phyloP scores from a whole-genome alignment of 2,329 filamentous ascomycete genomes.

The Fusarium sororula region DNA sequence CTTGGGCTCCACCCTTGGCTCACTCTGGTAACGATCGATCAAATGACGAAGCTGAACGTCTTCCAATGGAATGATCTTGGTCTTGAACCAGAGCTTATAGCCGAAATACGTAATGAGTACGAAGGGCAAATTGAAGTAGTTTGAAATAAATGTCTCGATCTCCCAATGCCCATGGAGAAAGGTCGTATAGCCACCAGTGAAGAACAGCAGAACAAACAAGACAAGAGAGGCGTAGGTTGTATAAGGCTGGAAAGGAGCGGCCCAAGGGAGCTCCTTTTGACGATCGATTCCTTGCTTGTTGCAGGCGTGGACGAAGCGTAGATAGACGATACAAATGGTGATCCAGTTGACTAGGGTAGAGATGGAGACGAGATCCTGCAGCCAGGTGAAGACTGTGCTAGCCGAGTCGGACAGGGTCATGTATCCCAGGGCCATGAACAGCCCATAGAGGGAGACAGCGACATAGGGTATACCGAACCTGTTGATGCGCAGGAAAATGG shows the following conservation, averaged over 20 bases:
- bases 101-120: neutral
- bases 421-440: constrained; percentile 5
- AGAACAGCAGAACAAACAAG: neutral
- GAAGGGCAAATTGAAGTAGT: constrained; percentile 1
- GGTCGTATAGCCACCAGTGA: neutral
- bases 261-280: constrained; percentile 3
- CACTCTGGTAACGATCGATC: neutral
- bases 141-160: neutral
- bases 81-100: neutral
- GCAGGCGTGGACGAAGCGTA: neutral
- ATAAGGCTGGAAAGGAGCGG: neutral
- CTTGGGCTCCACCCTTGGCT: neutral
- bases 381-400: constrained; percentile 2
- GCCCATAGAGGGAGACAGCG: neutral
- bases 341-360: constrained; percentile 1
- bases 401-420: neutral
- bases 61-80: neutral
- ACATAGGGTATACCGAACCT: constrained; percentile 4
- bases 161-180: neutral
- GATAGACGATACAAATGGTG: neutral
- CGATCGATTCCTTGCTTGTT: neutral
- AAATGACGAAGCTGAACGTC: neutral
- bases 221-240: neutral
- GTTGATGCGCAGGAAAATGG: neutral
- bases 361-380: constrained; percentile 1